These are phyloP conservation scores for Panellus pusillus DNA, from an alignment of 768 basidiomycete species.

Conservation along the genomic window DNA sequence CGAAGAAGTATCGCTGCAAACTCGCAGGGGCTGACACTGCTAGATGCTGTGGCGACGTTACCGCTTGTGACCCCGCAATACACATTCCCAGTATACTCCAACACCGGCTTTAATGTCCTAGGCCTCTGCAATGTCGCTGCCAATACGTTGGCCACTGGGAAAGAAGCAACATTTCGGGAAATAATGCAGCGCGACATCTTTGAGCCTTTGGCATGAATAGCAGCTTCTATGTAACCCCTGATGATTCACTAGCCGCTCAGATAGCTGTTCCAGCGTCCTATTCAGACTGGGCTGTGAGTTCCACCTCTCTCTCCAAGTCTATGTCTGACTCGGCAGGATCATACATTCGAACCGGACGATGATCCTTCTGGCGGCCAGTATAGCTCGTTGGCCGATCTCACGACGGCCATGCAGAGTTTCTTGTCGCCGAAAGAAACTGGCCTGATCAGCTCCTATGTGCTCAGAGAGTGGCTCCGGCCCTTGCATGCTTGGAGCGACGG, in stretches of 20 bases:
- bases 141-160: constrained; percentile 42
- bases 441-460: constrained; percentile 34
- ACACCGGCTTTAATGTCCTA: constrained; percentile 75
- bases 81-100: constrained; percentile 67
- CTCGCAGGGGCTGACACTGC: constrained; percentile 32
- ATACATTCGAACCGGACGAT: constrained; percentile 35
- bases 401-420: constrained; percentile 43
- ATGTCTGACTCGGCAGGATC: constrained; percentile 30
- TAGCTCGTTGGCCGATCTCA: constrained; percentile 47
- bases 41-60: constrained; percentile 36
- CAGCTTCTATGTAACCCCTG: constrained; percentile 43
- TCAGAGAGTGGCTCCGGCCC: constrained; percentile 46
- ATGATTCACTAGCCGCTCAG: constrained; percentile 28
- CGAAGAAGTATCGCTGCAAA: constrained; percentile 17
- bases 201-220: constrained; percentile 43
- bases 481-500: constrained; percentile 38
- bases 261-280: constrained; percentile 41
- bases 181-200: constrained; percentile 52
- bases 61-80: constrained; percentile 45
- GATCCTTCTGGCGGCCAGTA: constrained; percentile 54
- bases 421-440: constrained; percentile 40
- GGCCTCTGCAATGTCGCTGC: constrained; percentile 60
- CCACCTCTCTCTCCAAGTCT: neutral
- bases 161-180: constrained; percentile 37
- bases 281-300: constrained; percentile 33